Evolutionary conservation across 805 yeast genomes (phyloP).

Genomic region (Candida taoyuanica): DNA sequence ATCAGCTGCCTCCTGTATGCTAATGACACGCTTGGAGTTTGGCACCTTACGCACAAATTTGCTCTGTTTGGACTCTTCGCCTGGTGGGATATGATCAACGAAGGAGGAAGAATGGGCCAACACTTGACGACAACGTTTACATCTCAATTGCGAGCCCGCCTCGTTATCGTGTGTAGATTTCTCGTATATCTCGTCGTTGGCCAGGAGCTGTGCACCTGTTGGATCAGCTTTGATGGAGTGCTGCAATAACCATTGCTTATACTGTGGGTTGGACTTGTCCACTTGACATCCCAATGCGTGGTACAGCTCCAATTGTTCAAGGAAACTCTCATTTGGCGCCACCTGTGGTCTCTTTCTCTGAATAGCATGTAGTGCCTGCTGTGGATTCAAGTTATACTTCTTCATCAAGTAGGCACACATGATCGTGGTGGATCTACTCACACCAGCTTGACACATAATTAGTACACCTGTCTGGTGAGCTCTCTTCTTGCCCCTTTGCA

Average conservation of each 20-base stretch:
- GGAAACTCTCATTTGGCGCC: conserved; percentile 71
- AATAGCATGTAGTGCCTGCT: conserved; percentile 74
- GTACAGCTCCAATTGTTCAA: conserved; percentile 65
- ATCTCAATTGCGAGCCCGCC: conserved; percentile 45
- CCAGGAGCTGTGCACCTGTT: conserved; percentile 30
- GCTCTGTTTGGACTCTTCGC: conserved; percentile 57
- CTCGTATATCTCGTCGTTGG: conserved; percentile 30
- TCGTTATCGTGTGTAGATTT: conserved; percentile 23
- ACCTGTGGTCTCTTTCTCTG: conserved; percentile 54
- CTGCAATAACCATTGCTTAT: conserved; percentile 40
- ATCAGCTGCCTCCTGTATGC: conserved; percentile 50
- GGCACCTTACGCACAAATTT: conserved; percentile 62
- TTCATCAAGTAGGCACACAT: conserved; percentile 87
- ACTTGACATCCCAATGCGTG: conserved; percentile 39
- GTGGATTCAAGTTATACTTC: conserved; percentile 51
- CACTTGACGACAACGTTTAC: conserved; percentile 75
- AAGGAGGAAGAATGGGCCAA: conserved; percentile 62
- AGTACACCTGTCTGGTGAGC: conserved; percentile 43
- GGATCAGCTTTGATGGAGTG: conserved; percentile 38
- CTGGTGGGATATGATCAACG: conserved; percentile 64
- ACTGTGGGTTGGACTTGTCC: conserved; percentile 29
- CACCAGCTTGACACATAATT: conserved; percentile 88
- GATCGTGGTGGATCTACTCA: conserved; percentile 83
- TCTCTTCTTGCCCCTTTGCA: conserved; percentile 24
- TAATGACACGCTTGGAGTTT: conserved; percentile 54